These are phyloP conservation scores for Xanthoparmelia taractica DNA, from an alignment of 495 filamentous ascomycete species.

Conservation along the genomic window DNA sequence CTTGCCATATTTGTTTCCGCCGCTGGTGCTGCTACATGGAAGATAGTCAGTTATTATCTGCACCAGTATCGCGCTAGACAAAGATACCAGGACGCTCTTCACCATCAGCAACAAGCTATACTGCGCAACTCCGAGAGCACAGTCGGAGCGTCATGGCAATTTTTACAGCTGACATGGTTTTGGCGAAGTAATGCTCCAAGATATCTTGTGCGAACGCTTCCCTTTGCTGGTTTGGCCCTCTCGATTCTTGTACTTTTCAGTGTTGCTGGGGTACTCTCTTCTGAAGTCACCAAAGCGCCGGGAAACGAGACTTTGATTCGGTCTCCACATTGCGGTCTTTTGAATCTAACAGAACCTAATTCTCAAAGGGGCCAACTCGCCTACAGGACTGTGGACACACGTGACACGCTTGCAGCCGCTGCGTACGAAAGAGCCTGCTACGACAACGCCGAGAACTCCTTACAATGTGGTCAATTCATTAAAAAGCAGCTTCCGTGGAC, in stretches of 20 bases:
- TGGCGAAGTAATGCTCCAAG: conserved; percentile 30
- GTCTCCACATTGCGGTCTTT: too few species aligned
- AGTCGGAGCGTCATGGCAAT: conserved; percentile 25
- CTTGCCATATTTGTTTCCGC: conserved; percentile 36
- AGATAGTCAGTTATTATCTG: conserved; percentile 34
- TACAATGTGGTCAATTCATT: conserved; percentile 25
- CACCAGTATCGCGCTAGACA: conserved; percentile 30
- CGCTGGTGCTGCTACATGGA: conserved; percentile 34
- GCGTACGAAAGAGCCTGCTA: conserved; percentile 32
- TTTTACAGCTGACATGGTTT: conserved; percentile 24
- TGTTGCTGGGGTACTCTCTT: too few species aligned
- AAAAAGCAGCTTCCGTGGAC: too few species aligned
- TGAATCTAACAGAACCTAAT: too few species aligned
- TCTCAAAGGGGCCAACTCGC: conserved; percentile 18
- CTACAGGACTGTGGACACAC: too few species aligned
- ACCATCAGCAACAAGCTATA: conserved; percentile 35
- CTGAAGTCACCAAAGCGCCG: too few species aligned
- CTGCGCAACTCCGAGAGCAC: conserved; percentile 32
- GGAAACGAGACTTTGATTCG: too few species aligned
- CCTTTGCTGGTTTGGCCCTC: conserved; percentile 28
- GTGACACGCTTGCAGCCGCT: conserved; percentile 27
- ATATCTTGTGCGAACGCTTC: conserved; percentile 26
- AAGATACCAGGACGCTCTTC: conserved; percentile 23
- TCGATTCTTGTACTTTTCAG: conserved; percentile 28
- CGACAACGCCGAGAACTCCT: conserved; percentile 5